Evolutionary conservation across 2,329 filamentous ascomycete species (phyloP), one percentile per base, ranked within the genome.

Genomic region (Ophiocordyceps camponoti-saundersi): DNA sequence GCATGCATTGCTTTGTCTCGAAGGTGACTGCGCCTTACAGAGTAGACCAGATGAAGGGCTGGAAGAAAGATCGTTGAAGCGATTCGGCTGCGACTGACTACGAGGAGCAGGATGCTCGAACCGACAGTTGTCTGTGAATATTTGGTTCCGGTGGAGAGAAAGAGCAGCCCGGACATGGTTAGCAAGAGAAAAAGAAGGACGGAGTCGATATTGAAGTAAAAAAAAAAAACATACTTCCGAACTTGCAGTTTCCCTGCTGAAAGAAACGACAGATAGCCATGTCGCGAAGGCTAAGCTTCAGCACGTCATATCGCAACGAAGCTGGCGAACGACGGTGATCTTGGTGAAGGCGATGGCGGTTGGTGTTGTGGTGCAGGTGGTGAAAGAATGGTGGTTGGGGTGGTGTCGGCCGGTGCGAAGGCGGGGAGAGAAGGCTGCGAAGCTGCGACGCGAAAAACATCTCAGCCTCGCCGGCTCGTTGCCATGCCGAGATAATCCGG

Each of bases 21-120:
- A 20, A 5, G 8, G 21, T 3, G 15, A 15, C 15, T 21, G 11
- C 16, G 11, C 26, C 53, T 23, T 53, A 61, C 59, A 49, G 7
- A 59, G 36, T 18, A 46, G 53, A 43, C 56, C 55, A 48, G 47
- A 53, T 42, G 21, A 20, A n/a, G 55, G 56, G 44, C 53, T 56
- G 30, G 58, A 61, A 42, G 61, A 59, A 30, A 79, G 57, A 20
- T 69, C 67, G 47, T 71, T 71, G 53, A 82, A 85, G 18, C 79
- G 73, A 55, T 81, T 82, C 50, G 55, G 21, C 26, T 23, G 57
- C 32, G 54, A 46, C 51, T 62, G 59, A 46, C 61, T 65, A 42
- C 61, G 58, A 48, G 54, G 56, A 11, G 26, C 26, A 49, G 63
- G 71, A 53, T 79, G 73, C 48, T 79, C 73, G 55, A 70, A 75